A percentile compares a stretch with the other conserved stretches of the same genome.
Evolutionary conservation across 305 asterid species (phyloP).

Genomic region (Ajuga reptans): DNA sequence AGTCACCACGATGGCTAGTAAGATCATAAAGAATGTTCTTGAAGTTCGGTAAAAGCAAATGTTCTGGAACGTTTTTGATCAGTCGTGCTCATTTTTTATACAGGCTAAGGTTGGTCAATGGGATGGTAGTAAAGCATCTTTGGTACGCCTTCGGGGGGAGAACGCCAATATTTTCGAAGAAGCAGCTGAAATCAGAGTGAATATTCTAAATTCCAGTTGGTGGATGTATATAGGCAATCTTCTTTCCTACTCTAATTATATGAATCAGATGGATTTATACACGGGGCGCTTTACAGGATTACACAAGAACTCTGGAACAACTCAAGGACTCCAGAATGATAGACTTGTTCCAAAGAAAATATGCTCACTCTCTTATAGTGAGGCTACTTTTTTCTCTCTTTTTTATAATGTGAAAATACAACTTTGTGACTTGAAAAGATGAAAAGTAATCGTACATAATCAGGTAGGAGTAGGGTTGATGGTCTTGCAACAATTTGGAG

Average conservation of each 20-base stretch:
- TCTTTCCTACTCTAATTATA: background rate
- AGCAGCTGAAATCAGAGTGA: constrained; percentile 53
- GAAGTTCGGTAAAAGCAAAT: background rate
- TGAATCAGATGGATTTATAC: background rate
- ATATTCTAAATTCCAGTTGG: constrained; percentile 2
- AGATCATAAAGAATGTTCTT: constrained; percentile 13
- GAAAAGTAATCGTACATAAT: constrained; percentile 8
- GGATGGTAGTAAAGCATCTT: constrained; percentile 42
- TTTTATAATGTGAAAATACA: background rate
- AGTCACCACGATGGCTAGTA: constrained; percentile 95
- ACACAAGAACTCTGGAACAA: constrained; percentile 47
- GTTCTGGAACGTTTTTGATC: background rate
- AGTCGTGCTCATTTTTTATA: background rate
- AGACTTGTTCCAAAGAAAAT: constrained; percentile 71
- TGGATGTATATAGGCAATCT: constrained; percentile 2
- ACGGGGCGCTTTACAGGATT: constrained; percentile 31
- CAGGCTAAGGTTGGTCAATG: constrained; percentile 61
- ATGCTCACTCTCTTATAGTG: constrained; percentile 66
- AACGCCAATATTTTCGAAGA: constrained; percentile 42
- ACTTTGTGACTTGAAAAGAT: background rate
- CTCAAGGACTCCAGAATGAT: constrained; percentile 40
- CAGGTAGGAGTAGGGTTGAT: constrained; percentile 89
- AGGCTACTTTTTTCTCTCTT: constrained; percentile 12
- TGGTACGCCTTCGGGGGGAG: constrained; percentile 50
- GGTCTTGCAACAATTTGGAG: constrained; percentile 89